These are phyloP conservation scores for Vanrija pseudolonga DNA, from an alignment of 1,284 basidiomycete species.

Conservation along the genomic window DNA sequence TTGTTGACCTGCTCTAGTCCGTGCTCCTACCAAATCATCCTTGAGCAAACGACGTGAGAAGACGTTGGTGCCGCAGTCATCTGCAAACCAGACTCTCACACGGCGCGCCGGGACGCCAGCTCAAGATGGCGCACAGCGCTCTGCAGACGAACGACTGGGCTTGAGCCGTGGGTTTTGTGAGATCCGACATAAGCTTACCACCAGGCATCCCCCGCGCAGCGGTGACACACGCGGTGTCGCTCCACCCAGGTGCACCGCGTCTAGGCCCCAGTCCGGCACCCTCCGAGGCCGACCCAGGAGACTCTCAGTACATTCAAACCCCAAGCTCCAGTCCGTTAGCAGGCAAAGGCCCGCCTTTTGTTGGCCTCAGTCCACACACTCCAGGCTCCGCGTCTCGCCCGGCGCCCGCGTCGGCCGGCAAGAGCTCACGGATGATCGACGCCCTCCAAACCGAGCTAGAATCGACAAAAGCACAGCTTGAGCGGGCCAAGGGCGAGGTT, in stretches of 20 bases:
- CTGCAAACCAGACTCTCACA: not conserved
- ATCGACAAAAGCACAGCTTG: conserved; percentile 31
- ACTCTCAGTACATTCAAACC: no score
- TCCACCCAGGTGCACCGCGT: conserved; percentile 15
- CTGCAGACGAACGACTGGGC: conserved; percentile 23
- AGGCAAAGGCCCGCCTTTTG: not conserved
- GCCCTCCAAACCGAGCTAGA: conserved; percentile 41
- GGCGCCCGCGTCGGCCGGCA: conserved; percentile 18
- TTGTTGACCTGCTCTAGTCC: conserved; percentile 12
- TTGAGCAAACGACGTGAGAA: conserved; percentile 5
- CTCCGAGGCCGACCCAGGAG: not conserved
- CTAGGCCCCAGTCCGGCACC: not conserved
- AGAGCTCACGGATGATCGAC: conserved; percentile 43
- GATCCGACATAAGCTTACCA: not conserved
- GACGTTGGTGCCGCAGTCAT: conserved; percentile 18
- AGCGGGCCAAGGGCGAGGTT: conserved; percentile 37
- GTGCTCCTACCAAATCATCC: conserved; percentile 10
- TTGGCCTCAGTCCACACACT: conserved; percentile 3
- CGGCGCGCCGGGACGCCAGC: conserved; percentile 15
- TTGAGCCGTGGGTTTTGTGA: conserved; percentile 29
- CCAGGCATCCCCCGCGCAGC: conserved; percentile 40
- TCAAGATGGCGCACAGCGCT: conserved; percentile 1
- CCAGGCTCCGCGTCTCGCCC: not conserved
- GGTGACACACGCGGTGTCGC: conserved; percentile 32
- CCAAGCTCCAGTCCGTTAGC: no score